A percentile compares a stretch with the other conserved stretches of the same genome.
phyloP scores from a whole-genome alignment of 1,139 yeast genomes.

The Suhomyces guaymorum region DNA sequence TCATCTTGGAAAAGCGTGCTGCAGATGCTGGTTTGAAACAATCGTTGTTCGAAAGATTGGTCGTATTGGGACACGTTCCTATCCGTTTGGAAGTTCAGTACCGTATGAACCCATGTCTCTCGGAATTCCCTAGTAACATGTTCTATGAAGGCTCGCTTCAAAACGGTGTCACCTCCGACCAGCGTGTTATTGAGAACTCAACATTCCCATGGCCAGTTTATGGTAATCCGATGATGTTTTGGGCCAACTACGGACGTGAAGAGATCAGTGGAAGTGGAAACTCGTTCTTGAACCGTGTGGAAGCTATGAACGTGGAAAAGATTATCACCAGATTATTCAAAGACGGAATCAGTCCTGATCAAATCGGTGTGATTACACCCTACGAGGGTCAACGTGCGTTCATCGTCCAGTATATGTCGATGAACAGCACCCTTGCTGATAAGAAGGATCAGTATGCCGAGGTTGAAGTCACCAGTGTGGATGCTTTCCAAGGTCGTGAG shows the following conservation, averaged over 20 bases:
- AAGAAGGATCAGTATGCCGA: slow-evolving; percentile 60
- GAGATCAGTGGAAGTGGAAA: slow-evolving; percentile 83
- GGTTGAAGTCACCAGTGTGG: slow-evolving; percentile 90
- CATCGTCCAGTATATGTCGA: slow-evolving; percentile 73
- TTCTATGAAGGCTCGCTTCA: slow-evolving; percentile 91
- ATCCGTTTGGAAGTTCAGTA: slow-evolving; percentile 88
- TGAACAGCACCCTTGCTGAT: slow-evolving; percentile 65
- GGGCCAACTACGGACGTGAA: slow-evolving; percentile 89
- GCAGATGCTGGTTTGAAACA: slow-evolving; percentile 84
- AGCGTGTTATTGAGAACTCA: slow-evolving; percentile 56
- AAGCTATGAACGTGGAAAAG: slow-evolving; percentile 88
- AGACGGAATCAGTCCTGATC: slow-evolving; percentile 79
- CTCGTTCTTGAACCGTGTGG: slow-evolving; percentile 83
- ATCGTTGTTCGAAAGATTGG: slow-evolving; percentile 82
- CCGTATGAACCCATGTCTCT: slow-evolving; percentile 88
- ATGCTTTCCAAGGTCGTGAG: slow-evolving; percentile 96
- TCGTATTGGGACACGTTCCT: slow-evolving; percentile 83
- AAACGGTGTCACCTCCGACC: slow-evolving; percentile 81
- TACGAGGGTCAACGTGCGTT: slow-evolving; percentile 93
- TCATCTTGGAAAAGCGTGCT: slow-evolving; percentile 75
- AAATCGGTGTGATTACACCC: slow-evolving; percentile 92
- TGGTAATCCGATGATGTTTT: slow-evolving; percentile 88
- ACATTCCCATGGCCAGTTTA: slow-evolving; percentile 89
- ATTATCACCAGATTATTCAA: slow-evolving; percentile 70
- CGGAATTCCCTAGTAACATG: slow-evolving; percentile 89